Conservation (phyloP, 176 grass and related monocot genomes). For the Zea luxurians region DNA sequence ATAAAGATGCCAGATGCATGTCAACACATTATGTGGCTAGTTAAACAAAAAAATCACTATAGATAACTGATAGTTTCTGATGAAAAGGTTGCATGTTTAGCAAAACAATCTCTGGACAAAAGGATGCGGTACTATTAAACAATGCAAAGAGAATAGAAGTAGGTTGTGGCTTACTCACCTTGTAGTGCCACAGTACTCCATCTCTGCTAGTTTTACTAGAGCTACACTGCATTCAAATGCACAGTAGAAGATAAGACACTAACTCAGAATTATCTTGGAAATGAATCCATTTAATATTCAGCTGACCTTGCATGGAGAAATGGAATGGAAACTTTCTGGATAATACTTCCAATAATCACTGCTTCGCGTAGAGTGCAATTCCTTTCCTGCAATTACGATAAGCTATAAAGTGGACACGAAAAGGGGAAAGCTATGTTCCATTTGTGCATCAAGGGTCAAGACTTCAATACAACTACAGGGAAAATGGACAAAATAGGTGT, state of each 20-base stretch:
- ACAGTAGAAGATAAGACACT: slow-evolving; percentile 28
- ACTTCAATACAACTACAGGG: background rate
- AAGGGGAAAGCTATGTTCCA: background rate
- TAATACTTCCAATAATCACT: slow-evolving; percentile 94
- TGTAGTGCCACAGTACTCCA: slow-evolving; percentile 95
- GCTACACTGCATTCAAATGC: slow-evolving; percentile 60
- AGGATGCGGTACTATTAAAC: background rate
- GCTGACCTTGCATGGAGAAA: slow-evolving; percentile 78
- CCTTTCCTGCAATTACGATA: slow-evolving; percentile 53
- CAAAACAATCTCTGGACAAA: background rate
- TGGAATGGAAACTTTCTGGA: slow-evolving; percentile 89
- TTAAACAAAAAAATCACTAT: background rate
- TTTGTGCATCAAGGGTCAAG: background rate
- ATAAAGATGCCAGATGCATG: background rate
- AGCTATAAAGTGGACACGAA: background rate
- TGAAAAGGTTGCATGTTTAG: background rate
- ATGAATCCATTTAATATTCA: slow-evolving; percentile 11
- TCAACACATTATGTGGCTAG: background rate
- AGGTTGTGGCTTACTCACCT: slow-evolving; percentile 47
- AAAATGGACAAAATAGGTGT: background rate
- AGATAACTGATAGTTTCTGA: background rate
- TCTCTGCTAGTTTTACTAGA: slow-evolving; percentile 83
- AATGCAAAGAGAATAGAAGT: background rate
- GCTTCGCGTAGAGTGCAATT: slow-evolving; percentile 86
- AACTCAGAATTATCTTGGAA: slow-evolving; percentile 21